Evolutionary conservation across 2,329 filamentous ascomycete genomes (phyloP).

Genomic region (Curvularia sp.): DNA sequence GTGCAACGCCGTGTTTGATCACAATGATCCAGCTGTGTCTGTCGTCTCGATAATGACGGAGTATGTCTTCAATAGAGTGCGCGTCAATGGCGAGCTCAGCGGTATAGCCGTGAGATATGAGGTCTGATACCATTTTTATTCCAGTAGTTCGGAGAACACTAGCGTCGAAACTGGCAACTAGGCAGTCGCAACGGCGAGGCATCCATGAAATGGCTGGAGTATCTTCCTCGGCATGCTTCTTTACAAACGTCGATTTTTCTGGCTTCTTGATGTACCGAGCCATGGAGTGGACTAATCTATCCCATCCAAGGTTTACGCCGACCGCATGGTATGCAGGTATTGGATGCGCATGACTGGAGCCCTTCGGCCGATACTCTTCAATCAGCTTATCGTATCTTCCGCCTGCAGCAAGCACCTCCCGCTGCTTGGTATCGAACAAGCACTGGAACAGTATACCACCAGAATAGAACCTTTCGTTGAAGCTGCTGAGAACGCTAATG

Average conservation of each 20-base stretch:
- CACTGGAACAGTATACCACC: conserved; percentile 86
- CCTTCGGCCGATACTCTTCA: conserved; percentile 77
- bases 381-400: conserved; percentile 93
- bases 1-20: conserved; percentile 75
- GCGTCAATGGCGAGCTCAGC: conserved; percentile 86
- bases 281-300: conserved; percentile 74
- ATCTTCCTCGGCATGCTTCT: conserved; percentile 71
- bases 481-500: conserved; percentile 82
- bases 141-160: conserved; percentile 77
- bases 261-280: conserved; percentile 58
- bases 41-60: conserved; percentile 77
- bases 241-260: conserved; percentile 64
- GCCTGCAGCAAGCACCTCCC: conserved; percentile 88
- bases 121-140: conserved; percentile 75
- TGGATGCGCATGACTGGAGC: conserved; percentile 61
- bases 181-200: conserved; percentile 75
- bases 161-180: conserved; percentile 87
- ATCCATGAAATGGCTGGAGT: conserved; percentile 47
- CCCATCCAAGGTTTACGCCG: conserved; percentile 90
- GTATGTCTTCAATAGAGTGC: conserved; percentile 78
- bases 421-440: conserved; percentile 80
- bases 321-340: conserved; percentile 72
- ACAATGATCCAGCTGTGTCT: conserved; percentile 87
- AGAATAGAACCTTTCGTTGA: conserved; percentile 90
- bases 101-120: conserved; percentile 86